Evolutionary conservation across 257 asterid genomes (phyloP).

Genomic region (Solanum lycopersicoides): DNA sequence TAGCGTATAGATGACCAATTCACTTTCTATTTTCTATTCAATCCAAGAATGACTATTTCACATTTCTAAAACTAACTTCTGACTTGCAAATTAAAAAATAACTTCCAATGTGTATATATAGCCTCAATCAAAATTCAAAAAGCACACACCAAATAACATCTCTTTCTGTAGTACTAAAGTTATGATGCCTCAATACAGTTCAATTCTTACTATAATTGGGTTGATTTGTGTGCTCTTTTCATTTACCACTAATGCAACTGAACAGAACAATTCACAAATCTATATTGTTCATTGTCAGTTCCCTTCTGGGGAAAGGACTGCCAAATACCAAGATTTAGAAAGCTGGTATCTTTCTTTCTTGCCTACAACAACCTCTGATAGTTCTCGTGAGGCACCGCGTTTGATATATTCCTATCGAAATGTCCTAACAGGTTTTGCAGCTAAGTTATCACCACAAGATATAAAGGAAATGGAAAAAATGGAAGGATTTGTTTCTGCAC

Average conservation of each 20-base stretch:
- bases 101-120: background rate
- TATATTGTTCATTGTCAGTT: conserved; percentile 22
- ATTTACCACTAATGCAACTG: background rate
- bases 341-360: conserved; percentile 20
- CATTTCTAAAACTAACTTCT: background rate
- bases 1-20: background rate
- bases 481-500: conserved; percentile 8
- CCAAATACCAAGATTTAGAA: background rate
- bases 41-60: background rate
- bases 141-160: background rate
- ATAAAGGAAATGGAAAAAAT: background rate
- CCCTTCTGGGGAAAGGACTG: background rate
- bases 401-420: conserved; percentile 10
- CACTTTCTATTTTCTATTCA: background rate
- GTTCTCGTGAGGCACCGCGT: background rate
- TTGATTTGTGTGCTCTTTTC: background rate
- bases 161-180: background rate
- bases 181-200: background rate
- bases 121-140: background rate
- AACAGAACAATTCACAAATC: background rate
- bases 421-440: conserved; percentile 19
- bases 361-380: background rate
- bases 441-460: conserved; percentile 1
- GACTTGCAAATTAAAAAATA: background rate
- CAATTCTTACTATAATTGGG: background rate